Base-by-base conservation (phyloP, 805 yeast species). In the Pichia sporocuriosa region DNA sequence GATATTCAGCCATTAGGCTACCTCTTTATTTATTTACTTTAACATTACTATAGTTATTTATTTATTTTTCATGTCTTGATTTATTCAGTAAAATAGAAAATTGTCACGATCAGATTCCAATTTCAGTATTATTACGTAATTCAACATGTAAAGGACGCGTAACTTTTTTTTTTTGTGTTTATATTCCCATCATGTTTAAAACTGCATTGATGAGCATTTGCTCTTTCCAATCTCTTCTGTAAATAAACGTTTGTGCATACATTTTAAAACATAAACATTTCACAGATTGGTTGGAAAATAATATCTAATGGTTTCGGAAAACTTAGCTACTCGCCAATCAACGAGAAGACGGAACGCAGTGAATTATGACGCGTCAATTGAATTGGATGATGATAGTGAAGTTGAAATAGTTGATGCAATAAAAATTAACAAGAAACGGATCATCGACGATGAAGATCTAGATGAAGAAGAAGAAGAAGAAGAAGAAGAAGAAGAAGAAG, bases 51-150 rank as follows among this genome's bases (percentile, higher is more conserved):
- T 35, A 27, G 21, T 36, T 37, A 35, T 41, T 36, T 35, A 40
- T 29, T 39, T 26, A 35, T 40, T 35, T 38, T 20, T 43, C 46
- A 43, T 40, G 46, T 32, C 42, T 37, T 38, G 42, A 37, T 38
- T 42, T 39, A 39, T 42, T 42, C 38, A 42, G 42, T 38, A 34
- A 34, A 33, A 16, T 41, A 40, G 28, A 34, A 21, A 34, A 12
- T 34, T 40, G 27, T 40, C 19, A 40, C 39, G 43, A 40, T 39
- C n/a, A n/a, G n/a, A n/a, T n/a, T n/a, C n/a, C n/a, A n/a, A n/a
- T n/a, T n/a, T n/a, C n/a, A n/a, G n/a, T 33, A 17, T 25, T 24
- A 8, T 17, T 25, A 15, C 23, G 33, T 31, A 31, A 31, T 6
- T 4, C 12, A 6, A 29, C 15, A 29, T 13, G 13, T 15, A 26